Base-by-base conservation (phyloP, 257 asterid genomes). In the Petunia secreta region DNA sequence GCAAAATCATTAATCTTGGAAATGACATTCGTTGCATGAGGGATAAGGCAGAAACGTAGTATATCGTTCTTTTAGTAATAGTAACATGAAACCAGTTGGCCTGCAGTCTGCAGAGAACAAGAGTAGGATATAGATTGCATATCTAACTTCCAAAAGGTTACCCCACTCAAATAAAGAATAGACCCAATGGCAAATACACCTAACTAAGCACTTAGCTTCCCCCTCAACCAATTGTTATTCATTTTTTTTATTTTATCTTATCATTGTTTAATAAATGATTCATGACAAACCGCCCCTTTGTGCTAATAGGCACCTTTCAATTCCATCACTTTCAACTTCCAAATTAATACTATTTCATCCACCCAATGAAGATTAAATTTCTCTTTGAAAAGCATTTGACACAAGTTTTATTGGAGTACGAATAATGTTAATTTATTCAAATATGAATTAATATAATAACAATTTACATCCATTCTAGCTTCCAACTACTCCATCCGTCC, bases 281-380 rank as follows among this genome's bases (percentile, higher is more conserved):
- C n/a, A 44, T 15, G 44, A 71, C 77, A 71, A 71, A 71, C 77
- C 60, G 77, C 34, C 60, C 77, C 77, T 5, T 71, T 48, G 59
- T 71, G 77, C 50, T 25, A 9, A 71, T 48, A 25, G 60, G 60
- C 59, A 48, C 4, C 60, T 71, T 48, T 11, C 44, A 0, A 46
- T 71, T 71, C 25, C 4, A 46, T 25, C 77, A 48, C 77, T 71
- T 25, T 71, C 77, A 34, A 10, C n/a, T 64, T 54, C 77, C 59
- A 59, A 44, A 74, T 73, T 54, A 57, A 52, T 75, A 60, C 79
- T 14, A 58, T 71, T 48, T 48, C 77, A 43, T 48, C 34, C 60
- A 9, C 48, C 58, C 60, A 25, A 48, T 34, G 46, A 44, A 4
- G 7, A 34, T 43, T 46, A 16, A 1, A 2, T n/a, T 67, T 40